These are phyloP conservation scores for Straminergon stramineum DNA, from an alignment of 225 moss, liverwort and hornwort species.

Conservation along the genomic window DNA sequence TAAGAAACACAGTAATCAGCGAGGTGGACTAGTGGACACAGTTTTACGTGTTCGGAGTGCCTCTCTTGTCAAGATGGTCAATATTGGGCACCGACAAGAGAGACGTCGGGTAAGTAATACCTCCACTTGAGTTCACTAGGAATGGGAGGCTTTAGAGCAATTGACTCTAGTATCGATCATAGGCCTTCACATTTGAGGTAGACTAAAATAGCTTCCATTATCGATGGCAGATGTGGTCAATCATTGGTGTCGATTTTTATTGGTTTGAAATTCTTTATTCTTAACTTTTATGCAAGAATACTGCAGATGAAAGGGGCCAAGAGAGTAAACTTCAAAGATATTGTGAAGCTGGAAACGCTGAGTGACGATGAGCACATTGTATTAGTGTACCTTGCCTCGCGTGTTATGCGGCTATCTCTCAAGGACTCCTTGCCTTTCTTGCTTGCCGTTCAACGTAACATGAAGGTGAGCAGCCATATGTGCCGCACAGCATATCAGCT, in stretches of 20 bases:
- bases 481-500: background rate
- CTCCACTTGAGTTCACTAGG: background rate
- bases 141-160: background rate
- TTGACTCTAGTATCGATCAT: background rate
- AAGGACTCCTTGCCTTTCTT: constrained; percentile 94
- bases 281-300: background rate
- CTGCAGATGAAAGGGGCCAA: constrained; percentile 90
- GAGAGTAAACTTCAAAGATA: constrained; percentile 89
- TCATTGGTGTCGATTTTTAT: background rate
- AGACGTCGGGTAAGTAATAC: constrained; percentile 59
- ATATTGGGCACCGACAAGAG: constrained; percentile 90
- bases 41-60: constrained; percentile 91
- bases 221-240: background rate
- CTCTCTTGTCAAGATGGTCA: constrained; percentile 95
- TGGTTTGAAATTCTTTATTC: background rate
- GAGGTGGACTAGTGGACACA: constrained; percentile 84
- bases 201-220: background rate
- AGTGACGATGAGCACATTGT: constrained; percentile 97
- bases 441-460: constrained; percentile 85
- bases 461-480: constrained; percentile 57
- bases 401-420: constrained; percentile 95
- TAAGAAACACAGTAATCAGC: constrained; percentile 97
- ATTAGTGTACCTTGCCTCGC: constrained; percentile 85
- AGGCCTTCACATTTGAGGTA: background rate
- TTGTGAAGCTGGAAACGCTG: constrained; percentile 90